Evolutionary conservation across 345 rosid species (phyloP), one percentile per base, ranked within the genome.

Genomic region (Populus ilicifolia): DNA sequence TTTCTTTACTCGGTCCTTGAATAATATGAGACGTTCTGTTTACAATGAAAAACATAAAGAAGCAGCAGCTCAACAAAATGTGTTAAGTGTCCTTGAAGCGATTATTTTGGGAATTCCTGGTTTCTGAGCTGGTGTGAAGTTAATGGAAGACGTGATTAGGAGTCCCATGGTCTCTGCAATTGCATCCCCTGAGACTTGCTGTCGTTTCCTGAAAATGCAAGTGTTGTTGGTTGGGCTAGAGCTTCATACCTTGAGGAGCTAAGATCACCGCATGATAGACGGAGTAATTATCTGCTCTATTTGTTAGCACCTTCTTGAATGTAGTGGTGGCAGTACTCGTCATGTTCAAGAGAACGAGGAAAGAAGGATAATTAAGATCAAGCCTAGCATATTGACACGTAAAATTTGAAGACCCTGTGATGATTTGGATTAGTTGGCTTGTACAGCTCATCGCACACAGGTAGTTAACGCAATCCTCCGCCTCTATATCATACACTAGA

Each of bases 321-420:
- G 77, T 82, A 56, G 25, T 1, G 77, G 81, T 79, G n/a, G 82
- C 80, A 5, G 87, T 80, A 75, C 84, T 82, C 6, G 90, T 87
- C 56, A 80, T 82, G 81, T 87, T 88, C 72, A 88, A 75, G 74
- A 87, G 75, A 62, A 88, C 79, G 23, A 80, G 75, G 77, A 90
- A 86, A 1, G 91, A 88, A 6, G 89, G 93, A 75, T 87, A 90
- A 62, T 88, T 88, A 27, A 87, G 83, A 72, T 88, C 87, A 25
- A 84, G 78, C 41, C 70, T 85, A 2, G 84, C 80, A 6, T 76
- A 13, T 5, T 64, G 39, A 20, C 88, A 80, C 0, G 80, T 69
- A 68, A 74, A 84, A 66, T 87, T 48, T 0, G 83, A 75, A 21
- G 76, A 71, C 56, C 88, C 71, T 0, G 80, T 81, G 52, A 87